A percentile compares a stretch with the other conserved stretches of the same genome.
phyloP scores from a whole-genome alignment of 345 rosid species.

The Noccaea bulbosa region DNA sequence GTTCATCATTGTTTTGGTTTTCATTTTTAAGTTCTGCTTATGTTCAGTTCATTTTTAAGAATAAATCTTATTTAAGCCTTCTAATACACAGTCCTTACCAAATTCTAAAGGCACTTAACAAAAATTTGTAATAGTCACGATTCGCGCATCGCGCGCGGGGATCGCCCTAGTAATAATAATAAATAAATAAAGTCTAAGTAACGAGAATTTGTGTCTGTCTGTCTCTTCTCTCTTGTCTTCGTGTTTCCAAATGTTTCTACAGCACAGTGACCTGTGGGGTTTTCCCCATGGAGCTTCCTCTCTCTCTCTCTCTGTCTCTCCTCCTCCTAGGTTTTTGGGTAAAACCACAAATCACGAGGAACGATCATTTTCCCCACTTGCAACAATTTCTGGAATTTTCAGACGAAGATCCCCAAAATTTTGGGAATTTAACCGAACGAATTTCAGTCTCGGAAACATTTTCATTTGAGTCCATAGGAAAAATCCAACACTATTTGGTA shows the following conservation, averaged over 20 bases:
- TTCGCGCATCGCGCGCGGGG: no score
- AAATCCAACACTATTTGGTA: constrained; percentile 9
- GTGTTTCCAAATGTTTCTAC: constrained; percentile 28
- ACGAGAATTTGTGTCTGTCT: constrained; percentile 26
- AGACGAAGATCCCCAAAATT: constrained; percentile 29
- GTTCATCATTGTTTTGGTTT: no score
- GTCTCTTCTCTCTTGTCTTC: constrained; percentile 40
- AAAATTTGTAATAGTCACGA: no score
- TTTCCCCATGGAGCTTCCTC: constrained; percentile 45
- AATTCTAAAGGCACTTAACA: no score
- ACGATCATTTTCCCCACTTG: constrained; percentile 41
- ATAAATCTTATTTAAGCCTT: no score
- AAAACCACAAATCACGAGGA: constrained; percentile 39
- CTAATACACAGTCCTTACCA: no score
- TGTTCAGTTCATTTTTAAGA: no score
- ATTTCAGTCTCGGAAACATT: neutral
- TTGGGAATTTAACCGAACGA: constrained; percentile 17
- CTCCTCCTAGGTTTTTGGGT: constrained; percentile 33
- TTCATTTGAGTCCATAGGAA: neutral
- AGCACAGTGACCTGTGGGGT: constrained; percentile 38
- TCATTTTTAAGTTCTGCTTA: no score
- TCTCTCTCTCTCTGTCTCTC: constrained; percentile 29
- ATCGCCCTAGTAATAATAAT: no score
- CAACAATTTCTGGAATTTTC: neutral
- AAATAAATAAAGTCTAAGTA: neutral